These are phyloP conservation scores for Pichia sp. DNA, from an alignment of 1,139 yeast genomes.

Conservation along the genomic window DNA sequence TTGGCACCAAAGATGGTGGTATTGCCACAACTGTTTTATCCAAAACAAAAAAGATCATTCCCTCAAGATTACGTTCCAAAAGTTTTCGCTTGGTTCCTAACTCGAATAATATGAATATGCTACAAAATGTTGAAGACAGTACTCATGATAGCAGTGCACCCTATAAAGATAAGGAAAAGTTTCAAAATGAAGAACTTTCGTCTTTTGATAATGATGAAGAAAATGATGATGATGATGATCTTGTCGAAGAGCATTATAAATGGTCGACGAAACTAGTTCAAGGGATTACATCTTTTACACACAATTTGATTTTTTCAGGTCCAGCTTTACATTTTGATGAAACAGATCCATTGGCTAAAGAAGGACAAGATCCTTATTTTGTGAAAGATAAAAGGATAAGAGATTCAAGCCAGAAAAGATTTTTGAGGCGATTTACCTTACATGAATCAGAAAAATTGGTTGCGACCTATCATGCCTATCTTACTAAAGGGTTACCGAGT, in stretches of 20 bases:
- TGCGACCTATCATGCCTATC: constrained; percentile 65
- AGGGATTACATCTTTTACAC: constrained; percentile 22
- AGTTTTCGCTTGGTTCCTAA: neutral
- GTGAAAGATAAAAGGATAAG: constrained; percentile 36
- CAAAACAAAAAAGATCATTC: neutral
- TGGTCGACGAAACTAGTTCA: constrained; percentile 23
- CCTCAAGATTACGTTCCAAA: constrained; percentile 2
- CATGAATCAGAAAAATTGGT: constrained; percentile 42
- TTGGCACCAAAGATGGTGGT: neutral
- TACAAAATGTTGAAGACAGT: neutral
- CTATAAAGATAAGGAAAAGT: no score
- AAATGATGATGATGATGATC: neutral
- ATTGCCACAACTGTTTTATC: neutral
- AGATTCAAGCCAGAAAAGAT: constrained; percentile 41
- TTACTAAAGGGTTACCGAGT: constrained; percentile 63
- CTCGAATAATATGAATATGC: neutral
- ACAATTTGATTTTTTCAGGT: constrained; percentile 16
- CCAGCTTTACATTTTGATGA: constrained; percentile 52
- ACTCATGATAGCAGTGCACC: neutral
- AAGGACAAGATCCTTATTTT: constrained; percentile 38
- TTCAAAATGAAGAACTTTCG: neutral
- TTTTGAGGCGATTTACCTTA: constrained; percentile 58
- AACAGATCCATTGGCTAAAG: constrained; percentile 25
- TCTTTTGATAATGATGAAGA: neutral
- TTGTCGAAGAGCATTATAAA: constrained; percentile 2